Evolutionary conservation across 1,139 yeast genomes (phyloP), one percentile per base, ranked within the genome.

Genomic region (Blastobotrys indianensis): DNA sequence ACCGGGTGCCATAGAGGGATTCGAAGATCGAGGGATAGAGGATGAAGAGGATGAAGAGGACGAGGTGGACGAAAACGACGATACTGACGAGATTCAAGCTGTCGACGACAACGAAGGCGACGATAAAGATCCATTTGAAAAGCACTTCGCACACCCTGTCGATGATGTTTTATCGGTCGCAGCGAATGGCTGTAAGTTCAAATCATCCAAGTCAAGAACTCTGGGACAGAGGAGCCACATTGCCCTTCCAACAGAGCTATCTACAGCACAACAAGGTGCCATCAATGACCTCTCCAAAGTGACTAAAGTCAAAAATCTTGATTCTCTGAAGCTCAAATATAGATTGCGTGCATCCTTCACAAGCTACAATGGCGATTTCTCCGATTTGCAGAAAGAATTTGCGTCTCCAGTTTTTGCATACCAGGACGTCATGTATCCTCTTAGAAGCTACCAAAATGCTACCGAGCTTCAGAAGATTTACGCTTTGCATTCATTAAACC

Each of bases 401-500:
- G 69, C 82, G 7, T 77, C 79, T 32, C 81, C 90, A 0, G 72
- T 92, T 65, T 72, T 85, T 52, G 76, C 77, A 46, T 90, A 92
- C 64, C 76, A 77, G 54, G 97, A 92, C 61, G 63, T 90, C 5
- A 68, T 79, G 15, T 78, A 74, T 54, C 86, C 94, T 36, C 78
- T 78, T 54, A 72, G 76, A 37, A 67, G 71, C 0, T 63, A 66
- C 48, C 61, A 62, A 1, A 66, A 73, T 12, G 74, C 70, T 42
- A 54, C 62, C 1, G 73, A 74, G 38, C 77, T 88, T 57, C 79
- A 82, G 55, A 77, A 77, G 49, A 65, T 86, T 25, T 86, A 85
- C 61, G 65, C 75, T 0, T 59, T 85, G 51, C 98, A 92, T 67
- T 75, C 79, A 2, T 64, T 88, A 48, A 92, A 92, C 58, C 98